Base-by-base conservation (phyloP, 148 eudicot genomes). In the Silene uniflora region DNA sequence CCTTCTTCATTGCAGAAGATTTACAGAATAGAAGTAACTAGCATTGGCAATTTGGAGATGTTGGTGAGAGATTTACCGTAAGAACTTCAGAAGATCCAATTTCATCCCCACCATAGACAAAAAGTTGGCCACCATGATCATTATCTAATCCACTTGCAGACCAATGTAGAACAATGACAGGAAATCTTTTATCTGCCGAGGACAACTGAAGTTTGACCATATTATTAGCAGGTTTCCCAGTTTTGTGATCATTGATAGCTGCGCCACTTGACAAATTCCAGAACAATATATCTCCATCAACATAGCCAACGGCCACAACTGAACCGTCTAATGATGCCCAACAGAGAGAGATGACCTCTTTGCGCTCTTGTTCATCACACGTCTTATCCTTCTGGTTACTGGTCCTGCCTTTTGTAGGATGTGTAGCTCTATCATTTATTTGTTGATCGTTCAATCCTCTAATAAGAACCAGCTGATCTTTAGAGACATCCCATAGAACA, bases 281-380 rank as follows among this genome's bases (percentile, higher is more conserved):
- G n/a, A 96, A 77, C 79, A 96, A 73, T 66, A 96, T 88, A 84
- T 96, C 99, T 77, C 99, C 99, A 81, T 96, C 98, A 42, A 91
- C 86, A 78, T 96, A 96, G 78, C 99, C 99, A 73, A 89, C 94
- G 78, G 99, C 99, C 69, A 91, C 80, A 76, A 91, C 72, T 62
- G 99, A 89, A 58, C 97, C 98, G 85, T 92, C 99, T 76, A 88
- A 81, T 73, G 98, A 91, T 56, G 87, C 98, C 99, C 99, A 96
- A 78, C 98, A 92, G 14, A 91, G 89, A 77, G 98, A 83, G 74
- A 89, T 85, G 67, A 96, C 92, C 73, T 92, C 99, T 81, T 92
- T 96, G 73, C 90, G 94, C 64, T 61, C 81, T 62, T 86, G 82
- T 77, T 88, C 93, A 69, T 69, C 55, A 42, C 77, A 87, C 71